Evolutionary conservation across 1,139 yeast genomes (phyloP), one percentile per base, ranked within the genome.

Genomic region (Yamadazyma mexicana): DNA sequence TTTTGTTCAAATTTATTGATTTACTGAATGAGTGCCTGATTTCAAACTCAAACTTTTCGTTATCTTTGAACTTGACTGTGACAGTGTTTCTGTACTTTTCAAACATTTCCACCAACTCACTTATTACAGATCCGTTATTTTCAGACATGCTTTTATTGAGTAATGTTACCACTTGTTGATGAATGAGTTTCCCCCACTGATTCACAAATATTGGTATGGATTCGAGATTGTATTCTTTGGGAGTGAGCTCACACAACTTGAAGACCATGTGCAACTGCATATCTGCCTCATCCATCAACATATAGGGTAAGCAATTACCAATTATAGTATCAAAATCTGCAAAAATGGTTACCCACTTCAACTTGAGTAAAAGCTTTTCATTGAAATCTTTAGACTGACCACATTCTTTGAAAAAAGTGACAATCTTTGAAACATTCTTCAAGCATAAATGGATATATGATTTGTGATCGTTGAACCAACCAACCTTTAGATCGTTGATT

Each of bases 321-420:
- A 64, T 42, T 3, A 59, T 42, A 5, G 43, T 39, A 30, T 46
- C 52, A 31, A 66, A 62, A 35, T 65, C 59, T 6, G 44, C 45
- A 36, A 69, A 66, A 1, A 69, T 49, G 34, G 59, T 48, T 12
- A 33, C 40, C 74, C 74, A 69, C 25, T 58, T 58, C 16, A 67
- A 48, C 33, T 55, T 54, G 10, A 40, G 31, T 15, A 56, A 43
- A 20, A 68, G 44, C 1, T 44, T 45, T 5, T 55, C 48, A 15
- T 58, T 42, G 38, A 64, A 62, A 2, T 37, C 39, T 9, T 41
- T 43, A 2, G 54, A 31, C n/a, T 52, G 56, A 1, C 64, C 65
- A 42, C 69, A 55, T 1, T 48, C 46, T 25, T 52, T 56, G 36
- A 52, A 54, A 36, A 52, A 56, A 3, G 55, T 45, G 11, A 56